Percentiles rank a stretch among this genome's conserved stretches.
Conservation (phyloP, 2,329 filamentous ascomycete genomes). For the Sporothrix pallida region DNA sequence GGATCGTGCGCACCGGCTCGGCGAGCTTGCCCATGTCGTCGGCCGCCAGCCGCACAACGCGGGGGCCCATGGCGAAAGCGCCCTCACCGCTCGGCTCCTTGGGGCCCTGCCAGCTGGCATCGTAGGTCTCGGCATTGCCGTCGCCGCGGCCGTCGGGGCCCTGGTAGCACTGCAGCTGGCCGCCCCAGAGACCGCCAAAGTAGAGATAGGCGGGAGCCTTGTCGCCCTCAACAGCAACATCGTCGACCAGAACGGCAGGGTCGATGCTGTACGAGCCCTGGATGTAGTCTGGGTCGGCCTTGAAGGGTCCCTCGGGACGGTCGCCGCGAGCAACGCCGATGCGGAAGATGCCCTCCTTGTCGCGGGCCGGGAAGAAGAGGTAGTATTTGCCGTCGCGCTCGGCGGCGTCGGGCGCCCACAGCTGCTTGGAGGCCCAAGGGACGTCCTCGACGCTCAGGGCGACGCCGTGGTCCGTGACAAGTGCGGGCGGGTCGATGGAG, state of each 20-base stretch:
- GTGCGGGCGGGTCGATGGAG: slow-evolving; percentile 58
- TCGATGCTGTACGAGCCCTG: slow-evolving; percentile 76
- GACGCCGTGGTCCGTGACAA: slow-evolving; percentile 74
- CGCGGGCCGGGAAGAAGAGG: slow-evolving; percentile 77
- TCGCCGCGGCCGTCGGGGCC: slow-evolving; percentile 40
- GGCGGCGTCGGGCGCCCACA: slow-evolving; percentile 82
- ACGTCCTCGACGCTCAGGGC: slow-evolving; percentile 69
- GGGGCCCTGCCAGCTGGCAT: slow-evolving; percentile 58
- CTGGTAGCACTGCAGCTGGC: slow-evolving; percentile 78
- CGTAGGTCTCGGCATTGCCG: slow-evolving; percentile 53
- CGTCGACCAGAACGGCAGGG: slow-evolving; percentile 75
- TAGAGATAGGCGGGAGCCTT: slow-evolving; percentile 62
- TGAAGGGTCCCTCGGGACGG: slow-evolving; percentile 72
- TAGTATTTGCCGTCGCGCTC: slow-evolving; percentile 70
- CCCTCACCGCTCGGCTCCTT: slow-evolving; percentile 64
- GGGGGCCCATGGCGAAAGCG: slow-evolving; percentile 65
- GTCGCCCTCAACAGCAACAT: slow-evolving; percentile 64
- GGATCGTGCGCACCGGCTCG: slow-evolving; percentile 61
- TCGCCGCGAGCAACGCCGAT: slow-evolving; percentile 73
- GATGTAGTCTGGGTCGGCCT: slow-evolving; percentile 67
- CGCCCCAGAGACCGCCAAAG: slow-evolving; percentile 81
- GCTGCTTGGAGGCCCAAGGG: slow-evolving; percentile 78
- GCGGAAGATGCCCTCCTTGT: slow-evolving; percentile 71
- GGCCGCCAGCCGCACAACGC: slow-evolving; percentile 66
- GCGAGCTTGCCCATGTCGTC: slow-evolving; percentile 70